These are phyloP conservation scores for Scenedesmus sp. DNA, from an alignment of 163 green algal species.

Conservation along the genomic window DNA sequence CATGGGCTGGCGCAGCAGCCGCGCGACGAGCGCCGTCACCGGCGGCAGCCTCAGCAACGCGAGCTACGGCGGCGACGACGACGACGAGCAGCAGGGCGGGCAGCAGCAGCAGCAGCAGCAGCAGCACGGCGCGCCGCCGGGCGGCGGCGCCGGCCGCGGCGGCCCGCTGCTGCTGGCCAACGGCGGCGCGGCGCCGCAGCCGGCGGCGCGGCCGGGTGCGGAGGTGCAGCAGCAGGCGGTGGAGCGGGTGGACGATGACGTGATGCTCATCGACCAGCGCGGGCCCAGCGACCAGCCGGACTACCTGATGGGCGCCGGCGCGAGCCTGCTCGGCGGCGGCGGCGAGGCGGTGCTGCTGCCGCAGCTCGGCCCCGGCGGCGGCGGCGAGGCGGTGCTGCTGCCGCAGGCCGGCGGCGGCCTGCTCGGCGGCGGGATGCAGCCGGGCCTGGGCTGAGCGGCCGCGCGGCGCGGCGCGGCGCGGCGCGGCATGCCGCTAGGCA, in stretches of 20 bases:
- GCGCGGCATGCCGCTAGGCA: no score
- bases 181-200: neutral
- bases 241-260: slow-evolving; percentile 18
- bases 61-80: neutral
- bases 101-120: slow-evolving; percentile 17
- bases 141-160: neutral
- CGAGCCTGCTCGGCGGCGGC: neutral
- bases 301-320: neutral
- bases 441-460: neutral
- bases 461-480: no score
- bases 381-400: neutral
- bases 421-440: neutral
- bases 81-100: neutral
- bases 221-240: slow-evolving; percentile 17
- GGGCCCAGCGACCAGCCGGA: neutral
- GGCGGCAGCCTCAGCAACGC: slow-evolving; percentile 26
- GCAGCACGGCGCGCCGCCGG: no score
- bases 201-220: neutral
- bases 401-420: no score
- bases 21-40: slow-evolving; percentile 6
- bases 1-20: neutral
- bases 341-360: neutral
- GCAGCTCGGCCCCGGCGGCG: neutral
- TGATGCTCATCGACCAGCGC: slow-evolving; percentile 7
- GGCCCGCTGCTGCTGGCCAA: neutral